Conservation (phyloP, 345 rosid genomes). For the Arabidopsis suecica region DNA sequence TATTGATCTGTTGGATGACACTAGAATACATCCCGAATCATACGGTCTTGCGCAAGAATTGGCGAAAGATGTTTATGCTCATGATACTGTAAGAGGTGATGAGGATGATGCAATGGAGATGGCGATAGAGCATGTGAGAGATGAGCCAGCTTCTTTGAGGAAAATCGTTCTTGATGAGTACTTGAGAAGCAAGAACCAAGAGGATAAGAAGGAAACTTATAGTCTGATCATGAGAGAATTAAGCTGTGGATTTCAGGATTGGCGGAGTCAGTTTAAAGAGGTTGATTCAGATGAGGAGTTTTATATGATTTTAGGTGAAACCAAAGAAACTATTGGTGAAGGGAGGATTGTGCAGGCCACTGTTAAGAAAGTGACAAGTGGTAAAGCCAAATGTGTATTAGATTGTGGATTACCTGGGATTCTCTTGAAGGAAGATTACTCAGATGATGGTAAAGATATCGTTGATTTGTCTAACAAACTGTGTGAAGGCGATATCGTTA, state of each 20-base stretch:
- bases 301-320: slow-evolving; percentile 81
- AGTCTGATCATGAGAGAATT: slow-evolving; percentile 65
- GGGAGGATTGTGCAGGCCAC: slow-evolving; percentile 84
- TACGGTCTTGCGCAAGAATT: slow-evolving; percentile 75
- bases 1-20: slow-evolving; percentile 82
- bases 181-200: slow-evolving; percentile 52
- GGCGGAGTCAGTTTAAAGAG: slow-evolving; percentile 71
- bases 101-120: slow-evolving; percentile 84
- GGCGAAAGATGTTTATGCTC: slow-evolving; percentile 71
- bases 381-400: slow-evolving; percentile 71
- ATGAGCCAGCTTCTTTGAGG: slow-evolving; percentile 62
- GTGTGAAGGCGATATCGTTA: slow-evolving; percentile 75
- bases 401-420: slow-evolving; percentile 80
- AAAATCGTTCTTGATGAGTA: slow-evolving; percentile 54
- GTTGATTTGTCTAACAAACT: slow-evolving; percentile 71
- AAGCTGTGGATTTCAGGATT: slow-evolving; percentile 77
- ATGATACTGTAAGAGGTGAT: slow-evolving; percentile 53
- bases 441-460: slow-evolving; percentile 82
- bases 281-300: slow-evolving; percentile 77
- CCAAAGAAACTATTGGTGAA: slow-evolving; percentile 75
- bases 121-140: slow-evolving; percentile 87
- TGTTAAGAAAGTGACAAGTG: slow-evolving; percentile 65
- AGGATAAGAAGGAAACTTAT: slow-evolving; percentile 65
- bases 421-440: slow-evolving; percentile 73
- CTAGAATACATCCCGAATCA: slow-evolving; percentile 92